Percentiles rank a stretch among this genome's conserved stretches.
Evolutionary conservation across 768 basidiomycete genomes (phyloP).

Genomic region (Amanita phalloides): DNA sequence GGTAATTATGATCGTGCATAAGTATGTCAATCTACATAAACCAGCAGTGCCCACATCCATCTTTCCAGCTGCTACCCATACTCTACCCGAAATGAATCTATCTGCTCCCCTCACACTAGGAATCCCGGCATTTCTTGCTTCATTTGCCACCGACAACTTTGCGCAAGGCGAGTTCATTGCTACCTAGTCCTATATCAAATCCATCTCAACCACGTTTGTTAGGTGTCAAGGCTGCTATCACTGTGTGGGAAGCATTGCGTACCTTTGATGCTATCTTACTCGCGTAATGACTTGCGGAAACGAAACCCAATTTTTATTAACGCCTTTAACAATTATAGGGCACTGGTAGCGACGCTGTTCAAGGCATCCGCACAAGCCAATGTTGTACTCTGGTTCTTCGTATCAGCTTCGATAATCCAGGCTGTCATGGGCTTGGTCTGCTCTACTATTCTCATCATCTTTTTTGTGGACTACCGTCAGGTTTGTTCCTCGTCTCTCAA

Average conservation of each 20-base stretch:
- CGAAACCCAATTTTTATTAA: background rate
- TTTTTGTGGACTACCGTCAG: background rate
- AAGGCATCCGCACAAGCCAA: background rate
- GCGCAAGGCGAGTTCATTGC: background rate
- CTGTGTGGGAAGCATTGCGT: background rate
- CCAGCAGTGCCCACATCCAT: no score
- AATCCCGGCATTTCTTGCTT: background rate
- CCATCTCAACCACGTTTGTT: background rate
- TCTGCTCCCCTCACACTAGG: background rate
- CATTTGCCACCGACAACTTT: background rate
- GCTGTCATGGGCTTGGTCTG: background rate
- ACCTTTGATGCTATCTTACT: background rate
- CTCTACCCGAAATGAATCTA: background rate
- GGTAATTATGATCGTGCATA: no score
- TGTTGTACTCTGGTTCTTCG: background rate
- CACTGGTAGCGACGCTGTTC: background rate
- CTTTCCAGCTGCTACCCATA: no score
- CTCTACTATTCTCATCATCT: conserved; percentile 3
- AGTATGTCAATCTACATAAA: no score
- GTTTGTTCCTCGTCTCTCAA: background rate
- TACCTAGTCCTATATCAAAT: background rate
- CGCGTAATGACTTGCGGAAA: background rate
- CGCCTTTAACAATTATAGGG: background rate
- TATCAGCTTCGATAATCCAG: background rate
- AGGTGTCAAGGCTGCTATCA: background rate